Evolutionary conservation across 2,329 filamentous ascomycete genomes (phyloP).

Genomic region (Aureobasidium pullulans): DNA sequence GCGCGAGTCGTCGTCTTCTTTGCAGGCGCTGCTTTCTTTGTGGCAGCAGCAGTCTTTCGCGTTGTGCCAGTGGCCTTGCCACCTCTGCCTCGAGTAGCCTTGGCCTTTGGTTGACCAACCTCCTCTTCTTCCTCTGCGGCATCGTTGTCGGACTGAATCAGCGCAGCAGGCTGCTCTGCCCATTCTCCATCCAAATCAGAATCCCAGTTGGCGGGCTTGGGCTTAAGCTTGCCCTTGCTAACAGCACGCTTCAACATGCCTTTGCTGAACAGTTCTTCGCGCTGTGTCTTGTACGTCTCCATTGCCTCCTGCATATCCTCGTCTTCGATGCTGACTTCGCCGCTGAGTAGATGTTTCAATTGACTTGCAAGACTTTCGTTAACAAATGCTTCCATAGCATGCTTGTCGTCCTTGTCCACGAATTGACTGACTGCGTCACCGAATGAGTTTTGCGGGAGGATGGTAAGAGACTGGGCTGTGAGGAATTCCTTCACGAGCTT

Average conservation of each 20-base stretch:
- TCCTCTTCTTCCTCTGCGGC: slow-evolving; percentile 35
- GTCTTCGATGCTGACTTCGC: slow-evolving; percentile 57
- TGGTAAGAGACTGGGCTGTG: slow-evolving; percentile 78
- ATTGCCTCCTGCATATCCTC: slow-evolving; percentile 55
- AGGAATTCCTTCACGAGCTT: slow-evolving; percentile 84
- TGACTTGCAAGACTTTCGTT: slow-evolving; percentile 36
- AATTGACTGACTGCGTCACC: slow-evolving; percentile 89
- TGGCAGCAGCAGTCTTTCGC: slow-evolving; percentile 29
- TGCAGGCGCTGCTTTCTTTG: slow-evolving; percentile 29
- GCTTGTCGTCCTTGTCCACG: slow-evolving; percentile 90
- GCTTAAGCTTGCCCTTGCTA: slow-evolving; percentile 48
- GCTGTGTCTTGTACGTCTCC: slow-evolving; percentile 46
- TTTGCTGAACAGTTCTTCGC: slow-evolving; percentile 65
- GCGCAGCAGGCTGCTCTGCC: slow-evolving; percentile 68
- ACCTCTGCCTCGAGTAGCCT: slow-evolving; percentile 40
- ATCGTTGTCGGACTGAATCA: slow-evolving; percentile 46
- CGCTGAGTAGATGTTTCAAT: slow-evolving; percentile 46
- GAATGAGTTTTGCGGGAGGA: slow-evolving; percentile 86
- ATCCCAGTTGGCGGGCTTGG: slow-evolving; percentile 76
- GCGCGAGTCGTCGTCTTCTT: slow-evolving; percentile 29
- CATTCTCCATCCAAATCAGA: slow-evolving; percentile 82
- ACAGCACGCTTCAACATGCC: slow-evolving; percentile 50
- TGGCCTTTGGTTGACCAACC: slow-evolving; percentile 26
- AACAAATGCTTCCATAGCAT: slow-evolving; percentile 61
- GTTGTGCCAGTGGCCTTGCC: slow-evolving; percentile 35